A percentile compares a stretch with the other conserved stretches of the same genome.
phyloP scores from a whole-genome alignment of 1,284 basidiomycete species.

The Melampsora abietis-canadensis region DNA sequence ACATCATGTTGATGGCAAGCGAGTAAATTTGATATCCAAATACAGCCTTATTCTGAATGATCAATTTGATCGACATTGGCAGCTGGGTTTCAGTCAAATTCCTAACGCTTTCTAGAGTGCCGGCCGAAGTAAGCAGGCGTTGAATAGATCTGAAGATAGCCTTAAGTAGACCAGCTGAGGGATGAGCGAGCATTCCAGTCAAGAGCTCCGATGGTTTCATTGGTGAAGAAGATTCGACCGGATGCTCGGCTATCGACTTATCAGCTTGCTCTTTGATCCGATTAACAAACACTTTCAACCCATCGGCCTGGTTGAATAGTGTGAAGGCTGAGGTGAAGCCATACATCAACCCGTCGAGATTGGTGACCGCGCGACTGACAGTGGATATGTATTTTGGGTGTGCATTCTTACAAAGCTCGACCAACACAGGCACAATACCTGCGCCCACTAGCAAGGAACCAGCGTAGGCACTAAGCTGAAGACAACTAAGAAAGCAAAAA shows the following conservation, averaged over 20 bases:
- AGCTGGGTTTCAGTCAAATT: constrained; percentile 90
- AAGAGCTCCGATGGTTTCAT: constrained; percentile 24
- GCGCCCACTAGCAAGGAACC: constrained; percentile 94
- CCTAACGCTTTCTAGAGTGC: constrained; percentile 87
- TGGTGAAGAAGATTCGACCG: constrained; percentile 34
- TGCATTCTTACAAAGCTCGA: constrained; percentile 78
- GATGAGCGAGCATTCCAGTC: constrained; percentile 28
- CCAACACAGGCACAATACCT: constrained; percentile 83
- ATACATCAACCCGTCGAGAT: constrained; percentile 89
- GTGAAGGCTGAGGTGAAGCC: constrained; percentile 82
- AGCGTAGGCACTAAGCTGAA: constrained; percentile 76
- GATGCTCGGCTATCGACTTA: constrained; percentile 46
- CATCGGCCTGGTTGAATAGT: constrained; percentile 77
- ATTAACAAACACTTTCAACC: constrained; percentile 74
- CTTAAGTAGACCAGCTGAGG: constrained; percentile 64
- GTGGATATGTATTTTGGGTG: constrained; percentile 63
- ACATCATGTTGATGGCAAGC: constrained; percentile 91
- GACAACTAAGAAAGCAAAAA: constrained; percentile 78
- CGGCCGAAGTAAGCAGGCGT: constrained; percentile 92
- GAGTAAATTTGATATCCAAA: constrained; percentile 86
- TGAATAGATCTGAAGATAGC: constrained; percentile 88
- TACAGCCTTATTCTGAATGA: constrained; percentile 73
- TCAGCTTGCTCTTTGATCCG: constrained; percentile 44
- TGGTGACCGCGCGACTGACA: constrained; percentile 72
- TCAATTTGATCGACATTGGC: constrained; percentile 78